Evolutionary conservation across 2,329 filamentous ascomycete genomes (phyloP).

Genomic region (Allantophomopsis lycopodina): DNA sequence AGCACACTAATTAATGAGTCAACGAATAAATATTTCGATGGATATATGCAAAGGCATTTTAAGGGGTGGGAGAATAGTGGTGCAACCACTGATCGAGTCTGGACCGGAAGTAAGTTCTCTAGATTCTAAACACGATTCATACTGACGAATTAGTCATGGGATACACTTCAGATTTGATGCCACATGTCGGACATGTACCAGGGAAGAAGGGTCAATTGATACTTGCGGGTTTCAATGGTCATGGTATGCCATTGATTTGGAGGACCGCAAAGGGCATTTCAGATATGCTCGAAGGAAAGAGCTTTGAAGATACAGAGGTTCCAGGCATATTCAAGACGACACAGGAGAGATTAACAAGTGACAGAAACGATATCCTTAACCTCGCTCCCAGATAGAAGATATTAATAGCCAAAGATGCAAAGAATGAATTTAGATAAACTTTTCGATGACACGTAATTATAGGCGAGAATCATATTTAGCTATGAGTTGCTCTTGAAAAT

Average conservation of each 20-base stretch:
- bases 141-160: slow-evolving; percentile 21
- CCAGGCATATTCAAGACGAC: slow-evolving; percentile 21
- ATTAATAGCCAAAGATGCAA: too few species aligned
- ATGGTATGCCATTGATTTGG: slow-evolving; percentile 33
- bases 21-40: slow-evolving; percentile 27
- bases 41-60: slow-evolving; percentile 33
- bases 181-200: slow-evolving; percentile 28
- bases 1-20: slow-evolving; percentile 23
- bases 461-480: too few species aligned
- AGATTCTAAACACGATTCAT: not conserved
- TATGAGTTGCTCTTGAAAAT: too few species aligned
- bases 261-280: slow-evolving; percentile 25
- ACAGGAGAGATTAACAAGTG: not conserved
- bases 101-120: slow-evolving; percentile 8
- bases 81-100: slow-evolving; percentile 18
- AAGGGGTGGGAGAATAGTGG: slow-evolving; percentile 30
- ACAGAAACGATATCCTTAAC: not conserved
- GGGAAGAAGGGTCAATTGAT: slow-evolving; percentile 24
- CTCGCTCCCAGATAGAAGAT: too few species aligned
- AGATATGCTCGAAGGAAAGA: slow-evolving; percentile 21
- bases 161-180: slow-evolving; percentile 23
- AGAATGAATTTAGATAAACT: too few species aligned
- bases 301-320: slow-evolving; percentile 22
- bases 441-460: too few species aligned
- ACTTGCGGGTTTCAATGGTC: slow-evolving; percentile 32